These are phyloP conservation scores for Candida ascalaphidarum DNA, from an alignment of 805 yeast genomes.

Conservation along the genomic window DNA sequence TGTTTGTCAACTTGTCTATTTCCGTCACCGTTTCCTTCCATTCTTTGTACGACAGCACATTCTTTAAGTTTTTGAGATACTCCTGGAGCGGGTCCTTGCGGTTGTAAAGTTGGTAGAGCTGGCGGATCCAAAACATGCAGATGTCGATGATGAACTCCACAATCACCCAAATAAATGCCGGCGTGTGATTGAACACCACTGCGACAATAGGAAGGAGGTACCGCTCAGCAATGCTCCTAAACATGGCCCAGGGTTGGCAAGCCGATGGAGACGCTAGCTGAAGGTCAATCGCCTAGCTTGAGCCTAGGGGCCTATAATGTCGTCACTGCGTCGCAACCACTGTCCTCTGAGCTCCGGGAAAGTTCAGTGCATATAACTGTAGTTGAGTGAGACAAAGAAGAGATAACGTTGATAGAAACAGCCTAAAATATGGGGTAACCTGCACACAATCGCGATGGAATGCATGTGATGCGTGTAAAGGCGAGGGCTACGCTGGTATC, in stretches of 20 bases:
- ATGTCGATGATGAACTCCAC: slow-evolving; percentile 36
- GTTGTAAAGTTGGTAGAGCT: slow-evolving; percentile 23
- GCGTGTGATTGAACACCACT: slow-evolving; percentile 25
- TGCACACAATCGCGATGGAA: no score
- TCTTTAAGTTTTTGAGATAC: slow-evolving; percentile 39
- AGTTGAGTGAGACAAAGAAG: no score
- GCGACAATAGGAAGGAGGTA: slow-evolving; percentile 12
- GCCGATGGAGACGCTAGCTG: no score
- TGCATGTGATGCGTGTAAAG: no score
- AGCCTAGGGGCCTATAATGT: no score
- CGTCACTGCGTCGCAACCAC: no score
- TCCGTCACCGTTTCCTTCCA: slow-evolving; percentile 54
- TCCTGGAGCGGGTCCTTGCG: slow-evolving; percentile 38
- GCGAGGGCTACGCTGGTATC: no score
- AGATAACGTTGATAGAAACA: no score
- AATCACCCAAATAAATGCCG: slow-evolving; percentile 32
- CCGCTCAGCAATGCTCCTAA: slow-evolving; percentile 4
- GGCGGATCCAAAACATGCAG: slow-evolving; percentile 37
- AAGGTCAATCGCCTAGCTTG: no score
- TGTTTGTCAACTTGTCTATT: slow-evolving; percentile 39
- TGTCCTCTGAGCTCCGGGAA: no score
- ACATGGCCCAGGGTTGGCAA: slow-evolving; percentile 1
- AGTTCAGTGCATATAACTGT: no score
- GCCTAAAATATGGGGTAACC: no score
- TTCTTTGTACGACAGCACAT: slow-evolving; percentile 53